Conservation (phyloP, 2,329 filamentous ascomycete species). For the Metarhizium anisopliae region DNA sequence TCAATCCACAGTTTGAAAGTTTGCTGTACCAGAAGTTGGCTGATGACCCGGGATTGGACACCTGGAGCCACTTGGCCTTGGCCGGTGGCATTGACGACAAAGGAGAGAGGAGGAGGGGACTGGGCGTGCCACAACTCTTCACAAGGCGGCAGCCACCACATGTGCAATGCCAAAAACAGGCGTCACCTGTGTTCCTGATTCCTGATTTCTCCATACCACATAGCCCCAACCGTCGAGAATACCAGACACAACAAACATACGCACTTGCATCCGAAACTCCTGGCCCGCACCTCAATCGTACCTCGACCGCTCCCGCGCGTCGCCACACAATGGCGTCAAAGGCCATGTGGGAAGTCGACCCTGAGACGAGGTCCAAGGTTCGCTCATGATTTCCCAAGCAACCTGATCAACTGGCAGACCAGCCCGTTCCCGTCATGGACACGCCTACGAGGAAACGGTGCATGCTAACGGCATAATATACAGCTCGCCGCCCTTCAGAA, state of each 20-base stretch:
- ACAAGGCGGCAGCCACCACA: not conserved
- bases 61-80: not conserved
- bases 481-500: conserved; percentile 89
- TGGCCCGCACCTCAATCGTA: not conserved
- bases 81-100: too few relatives aligned
- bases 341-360: conserved; percentile 97
- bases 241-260: conserved; percentile 2
- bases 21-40: not conserved
- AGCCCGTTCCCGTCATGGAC: not conserved
- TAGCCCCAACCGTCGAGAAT: conserved; percentile 13
- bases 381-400: conserved; percentile 9
- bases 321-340: conserved; percentile 50
- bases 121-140: not conserved
- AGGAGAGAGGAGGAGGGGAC: too few relatives aligned
- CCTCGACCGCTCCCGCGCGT: conserved; percentile 3
- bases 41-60: not conserved
- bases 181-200: not conserved
- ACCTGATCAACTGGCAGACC: not conserved
- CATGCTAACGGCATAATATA: conserved; percentile 5
- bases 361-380: conserved; percentile 93
- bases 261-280: not conserved
- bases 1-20: too few relatives aligned
- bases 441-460: not conserved
- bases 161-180: not conserved
- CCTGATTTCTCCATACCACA: conserved; percentile 8